Conservation (phyloP, 768 basidiomycete genomes). For the Pleurotus sapidus region DNA sequence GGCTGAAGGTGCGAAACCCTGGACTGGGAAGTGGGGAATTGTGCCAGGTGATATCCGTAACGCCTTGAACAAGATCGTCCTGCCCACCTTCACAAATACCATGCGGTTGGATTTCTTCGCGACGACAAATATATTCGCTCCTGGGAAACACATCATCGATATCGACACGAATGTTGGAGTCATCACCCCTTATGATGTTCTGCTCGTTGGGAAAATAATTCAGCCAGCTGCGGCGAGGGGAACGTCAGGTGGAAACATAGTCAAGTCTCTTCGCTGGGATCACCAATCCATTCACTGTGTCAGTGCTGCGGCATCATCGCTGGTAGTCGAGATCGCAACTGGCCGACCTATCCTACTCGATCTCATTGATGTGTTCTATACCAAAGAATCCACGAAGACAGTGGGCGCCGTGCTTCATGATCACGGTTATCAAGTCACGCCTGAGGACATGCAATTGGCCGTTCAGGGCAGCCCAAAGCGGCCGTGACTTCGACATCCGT, state of each 20-base stretch:
- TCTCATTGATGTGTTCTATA: not conserved
- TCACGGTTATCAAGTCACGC: not conserved
- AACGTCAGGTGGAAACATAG: too few species aligned
- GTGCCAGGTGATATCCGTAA: not conserved
- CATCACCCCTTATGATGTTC: not conserved
- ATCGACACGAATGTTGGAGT: not conserved
- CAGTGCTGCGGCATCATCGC: too few species aligned
- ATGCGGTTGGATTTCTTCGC: not conserved
- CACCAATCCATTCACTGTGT: too few species aligned
- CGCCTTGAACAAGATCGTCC: not conserved
- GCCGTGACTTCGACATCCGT: not conserved
- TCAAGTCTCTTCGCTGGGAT: too few species aligned
- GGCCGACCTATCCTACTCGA: not conserved
- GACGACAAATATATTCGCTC: not conserved
- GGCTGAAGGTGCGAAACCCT: not conserved
- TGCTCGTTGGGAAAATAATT: not conserved
- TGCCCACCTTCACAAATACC: not conserved
- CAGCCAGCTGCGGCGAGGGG: not conserved
- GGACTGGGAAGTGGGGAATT: not conserved
- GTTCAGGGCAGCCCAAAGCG: not conserved
- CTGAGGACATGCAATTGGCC: not conserved
- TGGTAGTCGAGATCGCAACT: not conserved
- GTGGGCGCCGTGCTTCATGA: not conserved
- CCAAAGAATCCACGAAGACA: not conserved
- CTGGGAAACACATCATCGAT: not conserved